Percentiles rank a stretch among this genome's conserved stretches.
Evolutionary conservation across 2,329 filamentous ascomycete species (phyloP).

Genomic region (Paraphoma chrysanthemicola): DNA sequence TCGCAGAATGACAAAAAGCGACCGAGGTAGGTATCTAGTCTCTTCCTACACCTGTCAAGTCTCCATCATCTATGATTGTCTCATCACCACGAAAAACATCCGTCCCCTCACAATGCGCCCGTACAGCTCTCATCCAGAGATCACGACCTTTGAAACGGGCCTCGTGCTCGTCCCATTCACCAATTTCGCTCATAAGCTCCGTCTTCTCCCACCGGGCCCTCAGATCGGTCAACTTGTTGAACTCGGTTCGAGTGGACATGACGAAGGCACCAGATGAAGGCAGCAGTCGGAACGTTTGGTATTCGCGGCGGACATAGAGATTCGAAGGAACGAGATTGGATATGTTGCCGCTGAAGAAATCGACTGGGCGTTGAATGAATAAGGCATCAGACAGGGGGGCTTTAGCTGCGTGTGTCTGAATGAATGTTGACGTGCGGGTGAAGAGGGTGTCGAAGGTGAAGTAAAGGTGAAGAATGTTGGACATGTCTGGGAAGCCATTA

Average conservation of each 20-base stretch:
- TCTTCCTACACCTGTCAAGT: too few species aligned
- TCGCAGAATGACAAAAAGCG: too few species aligned
- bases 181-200: slow-evolving; percentile 26
- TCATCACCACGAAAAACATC: slow-evolving; percentile 8
- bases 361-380: slow-evolving; percentile 53
- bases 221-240: slow-evolving; percentile 40
- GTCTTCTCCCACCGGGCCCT: slow-evolving; percentile 5
- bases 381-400: slow-evolving; percentile 50
- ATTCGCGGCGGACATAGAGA: slow-evolving; percentile 57
- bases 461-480: slow-evolving; percentile 45
- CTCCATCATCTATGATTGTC: not conserved
- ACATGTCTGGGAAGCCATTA: slow-evolving; percentile 23
- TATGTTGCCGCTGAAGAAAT: slow-evolving; percentile 35
- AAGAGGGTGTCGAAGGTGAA: slow-evolving; percentile 51
- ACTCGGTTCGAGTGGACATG: slow-evolving; percentile 58
- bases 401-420: slow-evolving; percentile 52
- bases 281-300: slow-evolving; percentile 58
- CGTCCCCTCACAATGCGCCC: slow-evolving; percentile 22
- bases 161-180: slow-evolving; percentile 29
- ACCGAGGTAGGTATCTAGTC: too few species aligned
- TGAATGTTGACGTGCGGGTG: slow-evolving; percentile 56
- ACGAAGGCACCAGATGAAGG: slow-evolving; percentile 54
- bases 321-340: slow-evolving; percentile 41
- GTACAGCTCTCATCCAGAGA: slow-evolving; percentile 29
- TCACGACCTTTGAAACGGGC: slow-evolving; percentile 32